A percentile compares a stretch with the other conserved stretches of the same genome.
phyloP scores from a whole-genome alignment of 2,329 filamentous ascomycete species.

The Cladophialophora yegresii region DNA sequence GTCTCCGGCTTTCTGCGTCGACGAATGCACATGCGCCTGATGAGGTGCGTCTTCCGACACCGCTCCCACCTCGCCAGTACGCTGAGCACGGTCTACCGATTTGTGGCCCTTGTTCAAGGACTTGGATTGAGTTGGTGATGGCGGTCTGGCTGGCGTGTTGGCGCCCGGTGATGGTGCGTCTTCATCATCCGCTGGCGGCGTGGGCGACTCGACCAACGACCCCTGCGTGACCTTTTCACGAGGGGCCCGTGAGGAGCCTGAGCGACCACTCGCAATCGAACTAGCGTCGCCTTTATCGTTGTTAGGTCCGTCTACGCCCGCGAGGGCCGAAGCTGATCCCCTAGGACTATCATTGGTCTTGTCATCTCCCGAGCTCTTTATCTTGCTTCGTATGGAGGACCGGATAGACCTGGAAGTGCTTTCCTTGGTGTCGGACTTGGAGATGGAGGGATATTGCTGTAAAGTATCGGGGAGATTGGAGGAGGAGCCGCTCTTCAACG shows the following conservation, averaged over 20 bases:
- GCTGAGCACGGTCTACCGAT: constrained; percentile 77
- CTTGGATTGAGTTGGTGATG: constrained; percentile 81
- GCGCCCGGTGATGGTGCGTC: constrained; percentile 51
- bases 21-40: constrained; percentile 59
- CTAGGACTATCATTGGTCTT: constrained; percentile 70
- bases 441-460: constrained; percentile 87
- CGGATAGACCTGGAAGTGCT: constrained; percentile 78
- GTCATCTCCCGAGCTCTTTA: constrained; percentile 65
- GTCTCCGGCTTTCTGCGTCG: constrained; percentile 72
- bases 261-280: constrained; percentile 64
- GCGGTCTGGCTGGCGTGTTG: constrained; percentile 65
- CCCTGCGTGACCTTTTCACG: constrained; percentile 34
- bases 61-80: constrained; percentile 86
- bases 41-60: constrained; percentile 88
- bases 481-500: constrained; percentile 45
- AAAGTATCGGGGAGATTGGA: constrained; percentile 58
- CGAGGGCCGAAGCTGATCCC: constrained; percentile 66
- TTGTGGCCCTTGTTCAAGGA: constrained; percentile 72
- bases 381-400: constrained; percentile 76
- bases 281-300: constrained; percentile 70
- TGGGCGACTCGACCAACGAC: constrained; percentile 36
- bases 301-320: constrained; percentile 58
- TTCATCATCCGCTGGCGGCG: constrained; percentile 41
- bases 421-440: constrained; percentile 88
- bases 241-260: constrained; percentile 41